These are phyloP conservation scores for Knoxdaviesia proteae DNA, from an alignment of 2,329 filamentous ascomycete species.

Conservation along the genomic window DNA sequence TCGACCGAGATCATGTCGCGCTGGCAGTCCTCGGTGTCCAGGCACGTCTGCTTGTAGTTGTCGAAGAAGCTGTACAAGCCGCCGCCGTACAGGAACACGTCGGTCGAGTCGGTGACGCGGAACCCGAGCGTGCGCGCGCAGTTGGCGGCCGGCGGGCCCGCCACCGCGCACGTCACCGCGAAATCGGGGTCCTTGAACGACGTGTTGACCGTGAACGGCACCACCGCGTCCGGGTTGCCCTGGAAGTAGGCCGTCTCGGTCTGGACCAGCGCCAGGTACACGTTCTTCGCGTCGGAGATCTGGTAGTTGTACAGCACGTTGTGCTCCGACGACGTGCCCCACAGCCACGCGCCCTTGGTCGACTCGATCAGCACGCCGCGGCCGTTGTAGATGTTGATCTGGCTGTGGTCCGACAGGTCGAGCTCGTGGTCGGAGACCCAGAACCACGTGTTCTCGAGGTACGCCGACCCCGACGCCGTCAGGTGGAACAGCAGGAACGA, in stretches of 20 bases:
- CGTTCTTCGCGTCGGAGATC: conserved; percentile 51
- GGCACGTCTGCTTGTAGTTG: conserved; percentile 55
- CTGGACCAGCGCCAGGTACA: conserved; percentile 71
- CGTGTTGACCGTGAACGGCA: conserved; percentile 39
- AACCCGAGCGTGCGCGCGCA: conserved; percentile 65
- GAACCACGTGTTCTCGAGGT: conserved; percentile 78
- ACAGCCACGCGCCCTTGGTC: conserved; percentile 56
- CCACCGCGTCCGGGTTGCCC: conserved; percentile 53
- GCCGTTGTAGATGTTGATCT: conserved; percentile 76
- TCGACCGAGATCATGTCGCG: conserved; percentile 58
- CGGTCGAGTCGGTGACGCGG: conserved; percentile 43
- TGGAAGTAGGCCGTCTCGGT: conserved; percentile 83
- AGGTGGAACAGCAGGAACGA: conserved; percentile 52
- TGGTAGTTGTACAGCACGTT: conserved; percentile 66
- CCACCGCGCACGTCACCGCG: conserved; percentile 33
- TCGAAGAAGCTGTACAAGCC: conserved; percentile 71
- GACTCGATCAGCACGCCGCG: conserved; percentile 67
- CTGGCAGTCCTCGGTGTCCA: conserved; percentile 49
- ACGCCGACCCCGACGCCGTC: conserved; percentile 41
- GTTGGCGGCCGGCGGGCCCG: conserved; percentile 10
- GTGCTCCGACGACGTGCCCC: conserved; percentile 52
- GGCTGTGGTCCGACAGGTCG: conserved; percentile 49
- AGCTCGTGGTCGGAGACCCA: conserved; percentile 87
- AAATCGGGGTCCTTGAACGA: conserved; percentile 51
- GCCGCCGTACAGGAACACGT: conserved; percentile 50